Percentiles rank a stretch among this genome's conserved stretches.
These are phyloP conservation scores for Trichoderma citrinoviride DNA, from an alignment of 2,329 filamentous ascomycete genomes.

Conservation along the genomic window DNA sequence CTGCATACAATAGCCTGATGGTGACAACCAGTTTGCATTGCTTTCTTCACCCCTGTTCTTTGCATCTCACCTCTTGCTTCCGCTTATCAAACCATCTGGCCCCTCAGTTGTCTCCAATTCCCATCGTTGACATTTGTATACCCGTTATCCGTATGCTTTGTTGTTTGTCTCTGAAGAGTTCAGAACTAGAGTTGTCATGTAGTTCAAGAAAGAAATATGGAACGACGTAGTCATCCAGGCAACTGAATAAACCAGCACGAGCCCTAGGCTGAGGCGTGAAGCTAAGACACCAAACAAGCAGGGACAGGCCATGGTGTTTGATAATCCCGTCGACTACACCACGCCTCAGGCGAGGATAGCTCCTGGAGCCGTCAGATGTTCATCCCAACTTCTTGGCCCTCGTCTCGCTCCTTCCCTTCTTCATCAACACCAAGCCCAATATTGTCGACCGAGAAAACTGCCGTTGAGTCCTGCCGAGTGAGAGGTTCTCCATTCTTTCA, in stretches of 20 bases:
- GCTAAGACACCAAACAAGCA: background rate
- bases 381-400: background rate
- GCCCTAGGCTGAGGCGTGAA: background rate
- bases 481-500: background rate
- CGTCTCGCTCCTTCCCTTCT: background rate
- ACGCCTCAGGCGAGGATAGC: background rate
- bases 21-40: background rate
- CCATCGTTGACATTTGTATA: background rate
- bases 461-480: background rate
- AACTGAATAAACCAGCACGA: background rate
- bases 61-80: background rate
- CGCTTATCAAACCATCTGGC: background rate
- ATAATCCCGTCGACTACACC: background rate
- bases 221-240: background rate
- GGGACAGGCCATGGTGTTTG: background rate
- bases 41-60: background rate
- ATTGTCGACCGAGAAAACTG: background rate
- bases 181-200: background rate
- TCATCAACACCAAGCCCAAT: background rate
- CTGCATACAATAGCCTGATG: too few species aligned
- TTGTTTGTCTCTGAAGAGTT: background rate
- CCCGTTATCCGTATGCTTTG: background rate
- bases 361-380: constrained; percentile 2
- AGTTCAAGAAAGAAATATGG: background rate
- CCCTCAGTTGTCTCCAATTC: background rate